A percentile compares a stretch with the other conserved stretches of the same genome.
Conservation (phyloP, 2,329 filamentous ascomycete species). For the Lithohypha guttulata region DNA sequence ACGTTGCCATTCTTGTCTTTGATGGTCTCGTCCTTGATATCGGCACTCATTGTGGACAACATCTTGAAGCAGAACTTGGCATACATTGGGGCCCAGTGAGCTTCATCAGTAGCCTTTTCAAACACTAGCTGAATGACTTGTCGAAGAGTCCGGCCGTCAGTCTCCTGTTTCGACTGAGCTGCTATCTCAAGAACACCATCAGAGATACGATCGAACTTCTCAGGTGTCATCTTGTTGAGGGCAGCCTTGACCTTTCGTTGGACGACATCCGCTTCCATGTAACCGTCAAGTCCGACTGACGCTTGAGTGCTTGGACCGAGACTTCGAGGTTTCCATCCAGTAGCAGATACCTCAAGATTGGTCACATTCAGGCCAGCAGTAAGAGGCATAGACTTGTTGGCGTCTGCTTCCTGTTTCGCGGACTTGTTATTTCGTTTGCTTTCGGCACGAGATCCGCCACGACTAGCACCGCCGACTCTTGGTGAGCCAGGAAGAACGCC, state of each 20-base stretch:
- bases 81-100: conserved; percentile 98
- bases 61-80: conserved; percentile 97
- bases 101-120: conserved; percentile 96
- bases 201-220: conserved; percentile 94
- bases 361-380: conserved; percentile 74
- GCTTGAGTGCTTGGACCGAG: conserved; percentile 41
- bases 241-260: conserved; percentile 98
- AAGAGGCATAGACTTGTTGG: conserved; percentile 81
- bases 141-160: conserved; percentile 83
- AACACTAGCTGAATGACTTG: conserved; percentile 99
- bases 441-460: conserved; percentile 32
- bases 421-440: conserved; percentile 41
- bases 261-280: conserved; percentile 82
- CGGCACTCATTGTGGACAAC: conserved; percentile 87
- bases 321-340: conserved; percentile 83
- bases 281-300: conserved; percentile 41
- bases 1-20: conserved; percentile 79
- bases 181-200: conserved; percentile 89
- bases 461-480: conserved; percentile 57
- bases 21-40: conserved; percentile 92
- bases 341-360: conserved; percentile 59
- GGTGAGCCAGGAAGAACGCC: conserved; percentile 58
- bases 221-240: conserved; percentile 99
- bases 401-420: conserved; percentile 53
- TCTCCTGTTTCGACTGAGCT: conserved; percentile 88